phyloP scores from a whole-genome alignment of 495 filamentous ascomycete genomes.

The Aspergillus cavernicola region DNA sequence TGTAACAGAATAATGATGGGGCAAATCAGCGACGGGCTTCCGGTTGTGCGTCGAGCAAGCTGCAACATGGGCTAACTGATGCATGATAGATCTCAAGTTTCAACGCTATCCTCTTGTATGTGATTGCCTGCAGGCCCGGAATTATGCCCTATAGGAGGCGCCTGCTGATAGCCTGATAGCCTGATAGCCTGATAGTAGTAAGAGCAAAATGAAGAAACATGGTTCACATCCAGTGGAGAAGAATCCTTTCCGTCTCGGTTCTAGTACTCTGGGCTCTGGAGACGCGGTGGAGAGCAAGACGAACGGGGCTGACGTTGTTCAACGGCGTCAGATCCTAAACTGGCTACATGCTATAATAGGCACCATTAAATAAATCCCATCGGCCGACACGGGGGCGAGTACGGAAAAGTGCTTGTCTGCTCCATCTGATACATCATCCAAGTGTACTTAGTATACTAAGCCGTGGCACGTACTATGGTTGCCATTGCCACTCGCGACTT shows the following conservation, averaged over 20 bases:
- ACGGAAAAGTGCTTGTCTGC: neutral
- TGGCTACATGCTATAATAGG: neutral
- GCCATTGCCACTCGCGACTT: neutral
- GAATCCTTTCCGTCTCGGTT: neutral
- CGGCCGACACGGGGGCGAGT: neutral
- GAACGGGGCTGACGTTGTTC: conserved; percentile 11
- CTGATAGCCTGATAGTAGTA: no score
- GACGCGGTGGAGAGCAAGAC: neutral
- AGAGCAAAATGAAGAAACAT: no score
- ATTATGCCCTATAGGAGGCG: no score
- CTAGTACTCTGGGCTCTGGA: neutral
- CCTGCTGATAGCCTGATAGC: no score
- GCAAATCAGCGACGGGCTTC: conserved; percentile 6
- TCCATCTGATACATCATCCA: no score
- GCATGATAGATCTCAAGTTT: conserved; percentile 10
- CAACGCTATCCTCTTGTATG: neutral
- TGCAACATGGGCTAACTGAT: conserved; percentile 4
- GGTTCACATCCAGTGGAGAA: conserved; percentile 25
- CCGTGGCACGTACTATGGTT: no score
- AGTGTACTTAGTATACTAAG: no score
- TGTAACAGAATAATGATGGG: conserved; percentile 7
- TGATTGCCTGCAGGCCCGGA: conserved; percentile 1
- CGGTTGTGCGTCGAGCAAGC: conserved; percentile 7
- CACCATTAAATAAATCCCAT: neutral
- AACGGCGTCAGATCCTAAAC: conserved; percentile 21